phyloP scores from a whole-genome alignment of 2,329 filamentous ascomycete species.

The Calcarisporium arbuscula region DNA sequence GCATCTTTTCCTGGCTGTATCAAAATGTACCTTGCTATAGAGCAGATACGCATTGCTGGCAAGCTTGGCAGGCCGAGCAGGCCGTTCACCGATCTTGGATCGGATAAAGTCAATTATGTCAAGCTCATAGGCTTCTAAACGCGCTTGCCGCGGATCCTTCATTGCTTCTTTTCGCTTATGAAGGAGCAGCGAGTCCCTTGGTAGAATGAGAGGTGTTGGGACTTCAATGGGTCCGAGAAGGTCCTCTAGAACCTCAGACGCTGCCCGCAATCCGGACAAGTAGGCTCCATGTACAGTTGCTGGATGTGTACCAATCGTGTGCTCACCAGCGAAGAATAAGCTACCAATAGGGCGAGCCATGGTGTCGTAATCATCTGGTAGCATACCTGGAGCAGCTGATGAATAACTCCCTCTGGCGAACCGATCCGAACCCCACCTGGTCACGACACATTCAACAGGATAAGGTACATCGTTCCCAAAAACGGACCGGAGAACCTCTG shows the following conservation, averaged over 20 bases:
- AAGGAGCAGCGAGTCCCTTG: slow-evolving; percentile 47
- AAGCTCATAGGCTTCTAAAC: slow-evolving; percentile 50
- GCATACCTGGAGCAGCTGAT: slow-evolving; percentile 77
- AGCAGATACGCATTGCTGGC: slow-evolving; percentile 82
- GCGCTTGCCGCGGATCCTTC: slow-evolving; percentile 44
- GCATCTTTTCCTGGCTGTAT: slow-evolving; percentile 53
- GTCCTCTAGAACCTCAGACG: slow-evolving; percentile 74
- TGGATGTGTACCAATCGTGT: slow-evolving; percentile 91
- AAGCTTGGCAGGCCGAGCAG: slow-evolving; percentile 64
- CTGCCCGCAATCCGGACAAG: slow-evolving; percentile 82
- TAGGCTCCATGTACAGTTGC: slow-evolving; percentile 97
- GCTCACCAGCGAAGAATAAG: slow-evolving; percentile 91
- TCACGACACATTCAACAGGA: slow-evolving; percentile 81
- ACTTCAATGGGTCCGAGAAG: slow-evolving; percentile 78
- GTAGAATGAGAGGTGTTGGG: slow-evolving; percentile 66
- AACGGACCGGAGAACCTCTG: slow-evolving; percentile 67
- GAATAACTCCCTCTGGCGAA: slow-evolving; percentile 96
- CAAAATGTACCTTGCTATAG: slow-evolving; percentile 74
- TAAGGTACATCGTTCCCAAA: slow-evolving; percentile 67
- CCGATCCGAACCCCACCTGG: slow-evolving; percentile 82
- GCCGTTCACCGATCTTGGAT: slow-evolving; percentile 64
- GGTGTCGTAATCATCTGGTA: slow-evolving; percentile 80
- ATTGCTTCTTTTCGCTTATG: slow-evolving; percentile 50
- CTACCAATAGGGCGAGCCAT: slow-evolving; percentile 85
- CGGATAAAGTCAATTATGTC: slow-evolving; percentile 46